Conservation (phyloP, 495 filamentous ascomycete genomes). For the Rhypophila decipiens region DNA sequence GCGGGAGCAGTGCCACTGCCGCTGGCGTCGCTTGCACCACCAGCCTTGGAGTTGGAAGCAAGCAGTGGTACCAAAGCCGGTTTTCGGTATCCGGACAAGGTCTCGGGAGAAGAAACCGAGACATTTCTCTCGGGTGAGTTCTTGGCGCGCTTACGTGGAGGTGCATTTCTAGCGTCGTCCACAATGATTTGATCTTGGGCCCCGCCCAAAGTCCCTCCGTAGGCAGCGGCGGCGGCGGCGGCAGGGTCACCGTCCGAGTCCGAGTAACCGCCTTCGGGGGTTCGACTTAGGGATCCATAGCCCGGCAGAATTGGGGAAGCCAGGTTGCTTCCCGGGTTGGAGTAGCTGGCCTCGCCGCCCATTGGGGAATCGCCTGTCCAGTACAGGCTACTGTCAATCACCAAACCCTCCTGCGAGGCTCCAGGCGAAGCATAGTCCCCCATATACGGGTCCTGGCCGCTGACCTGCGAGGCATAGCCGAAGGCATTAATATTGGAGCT, state of each 20-base stretch:
- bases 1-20: slow-evolving; percentile 58
- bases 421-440: neutral
- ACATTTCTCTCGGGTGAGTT: neutral
- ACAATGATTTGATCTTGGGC: too few species aligned
- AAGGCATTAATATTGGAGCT: neutral
- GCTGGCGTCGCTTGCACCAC: slow-evolving; percentile 57
- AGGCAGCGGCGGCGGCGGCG: neutral
- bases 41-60: neutral
- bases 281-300: neutral
- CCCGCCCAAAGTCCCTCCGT: neutral
- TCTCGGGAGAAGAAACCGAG: neutral
- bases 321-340: neutral
- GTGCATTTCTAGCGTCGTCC: neutral
- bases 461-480: neutral
- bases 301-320: neutral
- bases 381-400: neutral
- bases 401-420: neutral
- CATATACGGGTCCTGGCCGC: neutral
- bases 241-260: neutral
- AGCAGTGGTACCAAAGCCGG: neutral
- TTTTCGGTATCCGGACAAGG: too few species aligned
- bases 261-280: neutral
- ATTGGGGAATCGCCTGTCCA: neutral
- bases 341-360: neutral
- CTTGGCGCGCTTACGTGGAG: neutral